Evolutionary conservation across 192 early-diverging fungal genomes (phyloP), one percentile per base, ranked within the genome.

Genomic region (Chytriomyces confervae): DNA sequence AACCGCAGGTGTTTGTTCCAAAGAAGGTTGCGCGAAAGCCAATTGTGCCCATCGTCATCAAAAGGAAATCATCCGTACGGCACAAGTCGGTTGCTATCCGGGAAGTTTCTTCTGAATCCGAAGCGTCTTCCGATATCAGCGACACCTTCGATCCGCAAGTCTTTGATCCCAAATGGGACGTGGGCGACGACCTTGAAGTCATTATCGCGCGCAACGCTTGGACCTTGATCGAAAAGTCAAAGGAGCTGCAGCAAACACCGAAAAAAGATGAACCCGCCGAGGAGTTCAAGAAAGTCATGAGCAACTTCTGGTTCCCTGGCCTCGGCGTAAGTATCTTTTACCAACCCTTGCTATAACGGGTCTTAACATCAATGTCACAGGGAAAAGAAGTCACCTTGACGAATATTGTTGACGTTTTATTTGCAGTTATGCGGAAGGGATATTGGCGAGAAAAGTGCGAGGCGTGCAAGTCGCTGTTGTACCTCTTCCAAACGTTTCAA

Each of bases 281-380:
- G n/a, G 82, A 85, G 61, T 49, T 86, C 50, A 49, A 61, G 13
- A 73, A 74, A 8, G 64, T 86, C 7, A 65, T 82, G 16, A 62
- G 50, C 16, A 73, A 79, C 27, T 78, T 79, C 50, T 86, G 85
- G 85, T 86, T 86, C 66, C 85, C 85, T 2, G 82, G 82, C 49
- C 50, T 86, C 23, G 76, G 72, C 74, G 85, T 86, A 61, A 79
- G 80, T 63, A 18, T 46, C 0, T 81, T 68, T 13, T 1, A 2
- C 62, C 9, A 16, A 29, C 7, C 50, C 60, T 49, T 74, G 50
- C 16, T 0, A 9, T 50, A 27, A 65, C 49, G 23, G 29, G 16
- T 18, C 72, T 60, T 61, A 50, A 43, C 67, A 13, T 5, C 11
- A 36, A 47, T 63, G 45, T 44, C 51, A 6, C 72, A 78, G 80